Base-by-base conservation (phyloP, 495 filamentous ascomycete genomes). In the Penicillium cataractarum region DNA sequence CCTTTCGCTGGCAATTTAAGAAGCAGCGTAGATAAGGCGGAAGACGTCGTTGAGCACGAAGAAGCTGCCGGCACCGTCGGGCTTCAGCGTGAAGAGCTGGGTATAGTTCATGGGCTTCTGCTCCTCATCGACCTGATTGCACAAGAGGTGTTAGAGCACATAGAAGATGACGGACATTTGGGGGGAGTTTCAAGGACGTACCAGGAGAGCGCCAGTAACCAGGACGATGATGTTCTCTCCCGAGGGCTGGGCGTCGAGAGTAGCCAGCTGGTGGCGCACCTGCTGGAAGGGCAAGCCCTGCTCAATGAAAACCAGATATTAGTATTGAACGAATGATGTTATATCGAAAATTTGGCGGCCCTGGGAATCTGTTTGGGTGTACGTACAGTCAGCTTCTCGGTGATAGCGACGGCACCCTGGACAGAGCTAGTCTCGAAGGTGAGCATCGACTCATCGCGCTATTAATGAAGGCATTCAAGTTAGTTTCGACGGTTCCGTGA, bases 31-130 rank as follows among this genome's bases (percentile, higher is more conserved):
- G 64, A 93, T 82, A 60, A 98, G 83, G 66, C 88, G 88, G 86
- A 97, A 97, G 77, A 97, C 78, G 72, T 98, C 93, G 82, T 97
- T 97, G 79, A 87, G 87, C 70, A 97, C 88, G 73, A 85, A 96
- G 82, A 87, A 97, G 76, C 81, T 86, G 46, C 87, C 89, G 27
- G 66, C 12, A n/a, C 76, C 78, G 29, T 93, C 89, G 37, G 87
- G 89, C 62, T 84, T 72, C 49, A 97, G 86, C 67, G 93, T 90
- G 83, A 97, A 98, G 31, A 80, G 75, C 80, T 98, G 93, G 33
- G 87, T 87, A 78, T 90, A 98, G 82, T 83, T 89, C 85, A 96
- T 92, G 42, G 92, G 90, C 62, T 83, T 82, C 64, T 88, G 78
- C 73, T 91, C 85, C 56, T 91, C 92, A 59, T 97, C 93, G 66